Evolutionary conservation across 148 eudicot species (phyloP), one percentile per base, ranked within the genome.

Genomic region (Rhododendron mucronatum): DNA sequence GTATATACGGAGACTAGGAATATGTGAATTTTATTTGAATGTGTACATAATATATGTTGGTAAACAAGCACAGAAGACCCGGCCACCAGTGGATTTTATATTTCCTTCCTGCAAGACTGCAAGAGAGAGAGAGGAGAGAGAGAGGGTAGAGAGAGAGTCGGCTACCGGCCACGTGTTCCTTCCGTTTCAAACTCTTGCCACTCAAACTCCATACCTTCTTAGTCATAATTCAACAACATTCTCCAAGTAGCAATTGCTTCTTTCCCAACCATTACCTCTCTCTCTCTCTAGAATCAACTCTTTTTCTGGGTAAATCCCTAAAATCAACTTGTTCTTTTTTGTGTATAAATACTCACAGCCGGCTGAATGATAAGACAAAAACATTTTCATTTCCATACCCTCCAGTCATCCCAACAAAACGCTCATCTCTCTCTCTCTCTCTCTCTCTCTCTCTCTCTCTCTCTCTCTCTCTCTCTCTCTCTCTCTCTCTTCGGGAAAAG

Each of bases 171-270:
- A 82, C 15, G 83, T 88, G 61, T 44, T 81, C 47, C 73, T 88
- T 86, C 11, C 93, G 88, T 89, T 85, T 86, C 85, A 87, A 80
- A 77, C 88, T 86, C 89, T 85, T 84, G 37, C 65, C n/a, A 74
- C 61, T 86, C 80, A 81, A 76, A 69, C 88, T 85, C 57, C 69
- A 55, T 71, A 30, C 39, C 81, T 86, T 28, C 82, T 71, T 33
- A 14, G 67, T 74, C 85, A 30, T 53, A 51, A 76, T 1, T 30
- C 76, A 71, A 77, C 13, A 21, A 44, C 80, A 41, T 41, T 77
- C 80, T 44, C 80, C 23, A 41, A 76, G 39, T 75, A 50, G 51
- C 51, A 81, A 73, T 37, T 45, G 45, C 73, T 83, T 45, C 21
- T 61, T 37, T 53, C 45, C 45, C 33, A 21, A 16, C 28, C 78